Evolutionary conservation across 805 yeast genomes (phyloP).

Genomic region (Crinitomyces ghanaensis): DNA sequence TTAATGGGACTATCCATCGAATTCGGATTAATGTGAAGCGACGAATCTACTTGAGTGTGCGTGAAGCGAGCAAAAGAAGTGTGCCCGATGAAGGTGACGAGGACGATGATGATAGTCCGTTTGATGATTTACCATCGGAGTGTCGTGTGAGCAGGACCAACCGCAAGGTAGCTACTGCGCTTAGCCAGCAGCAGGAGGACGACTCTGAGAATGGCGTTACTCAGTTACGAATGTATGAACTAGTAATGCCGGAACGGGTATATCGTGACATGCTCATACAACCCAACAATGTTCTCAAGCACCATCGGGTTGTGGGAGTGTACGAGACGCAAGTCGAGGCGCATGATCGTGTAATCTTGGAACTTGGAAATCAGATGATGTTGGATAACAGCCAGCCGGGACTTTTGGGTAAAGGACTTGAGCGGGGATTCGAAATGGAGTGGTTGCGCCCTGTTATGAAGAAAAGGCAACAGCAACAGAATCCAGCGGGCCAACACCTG

Average conservation of each 20-base stretch:
- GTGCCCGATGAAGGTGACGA: no score
- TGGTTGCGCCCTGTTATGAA: constrained; percentile 31
- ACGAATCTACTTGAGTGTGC: constrained; percentile 54
- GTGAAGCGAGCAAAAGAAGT: no score
- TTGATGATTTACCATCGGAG: no score
- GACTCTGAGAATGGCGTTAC: no score
- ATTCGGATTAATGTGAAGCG: constrained; percentile 67
- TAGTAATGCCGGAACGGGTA: constrained; percentile 56
- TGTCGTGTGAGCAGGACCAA: no score
- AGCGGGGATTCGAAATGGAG: constrained; percentile 65
- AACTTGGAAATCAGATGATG: constrained; percentile 60
- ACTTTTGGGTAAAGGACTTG: constrained; percentile 72
- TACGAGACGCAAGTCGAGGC: constrained; percentile 66
- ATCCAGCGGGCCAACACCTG: no score
- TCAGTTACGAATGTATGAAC: constrained; percentile 39
- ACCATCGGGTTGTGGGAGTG: constrained; percentile 50
- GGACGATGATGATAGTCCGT: no score
- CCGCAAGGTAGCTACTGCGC: no score
- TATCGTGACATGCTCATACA: constrained; percentile 46
- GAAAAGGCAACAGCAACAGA: constrained; percentile 45
- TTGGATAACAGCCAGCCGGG: constrained; percentile 69
- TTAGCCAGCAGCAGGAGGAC: no score
- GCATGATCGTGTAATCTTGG: constrained; percentile 64
- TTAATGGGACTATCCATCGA: constrained; percentile 62
- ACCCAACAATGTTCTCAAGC: constrained; percentile 52